Percentiles rank a stretch among this genome's conserved stretches.
Conservation (phyloP, 2,329 filamentous ascomycete genomes). For the Bipolaris cookei region DNA sequence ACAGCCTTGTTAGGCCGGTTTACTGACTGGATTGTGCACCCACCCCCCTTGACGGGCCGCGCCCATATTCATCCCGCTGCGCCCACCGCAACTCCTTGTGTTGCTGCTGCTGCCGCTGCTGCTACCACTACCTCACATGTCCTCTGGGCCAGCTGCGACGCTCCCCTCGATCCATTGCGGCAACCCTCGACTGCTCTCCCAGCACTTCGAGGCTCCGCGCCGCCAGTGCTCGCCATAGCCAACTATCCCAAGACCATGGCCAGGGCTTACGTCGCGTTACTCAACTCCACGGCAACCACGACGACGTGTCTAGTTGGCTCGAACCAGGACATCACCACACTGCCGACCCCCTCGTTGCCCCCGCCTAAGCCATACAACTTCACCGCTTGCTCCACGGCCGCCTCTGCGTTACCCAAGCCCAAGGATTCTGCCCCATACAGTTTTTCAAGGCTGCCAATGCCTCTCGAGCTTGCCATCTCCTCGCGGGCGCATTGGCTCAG, state of each 20-base stretch:
- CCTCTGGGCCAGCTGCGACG: conserved; percentile 8
- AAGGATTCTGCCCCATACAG: conserved; percentile 28
- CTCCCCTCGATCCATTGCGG: conserved; percentile 6
- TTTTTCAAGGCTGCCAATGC: conserved; percentile 30
- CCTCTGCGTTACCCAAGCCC: conserved; percentile 26
- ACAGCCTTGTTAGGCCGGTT: conserved; percentile 12
- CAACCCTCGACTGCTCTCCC: conserved; percentile 8
- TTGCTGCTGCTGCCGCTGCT: conserved; percentile 4
- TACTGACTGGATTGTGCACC: neutral
- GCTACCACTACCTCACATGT: conserved; percentile 8
- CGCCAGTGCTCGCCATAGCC: conserved; percentile 13
- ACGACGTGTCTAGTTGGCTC: conserved; percentile 22
- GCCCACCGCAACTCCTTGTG: conserved; percentile 6
- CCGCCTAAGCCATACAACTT: conserved; percentile 23
- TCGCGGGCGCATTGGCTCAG: conserved; percentile 46
- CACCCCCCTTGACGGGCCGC: conserved; percentile 10
- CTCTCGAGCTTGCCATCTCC: conserved; percentile 35
- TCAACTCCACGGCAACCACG: conserved; percentile 23
- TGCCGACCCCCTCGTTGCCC: conserved; percentile 19
- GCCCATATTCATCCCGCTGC: conserved; percentile 15
- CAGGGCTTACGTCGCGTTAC: conserved; percentile 27
- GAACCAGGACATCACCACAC: conserved; percentile 6
- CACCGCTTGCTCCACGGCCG: conserved; percentile 24
- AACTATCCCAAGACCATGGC: conserved; percentile 27
- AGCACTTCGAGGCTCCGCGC: conserved; percentile 14